Evolutionary conservation across 2,329 filamentous ascomycete genomes (phyloP), one percentile per base, ranked within the genome.

Genomic region (Scytalidium lignicola): DNA sequence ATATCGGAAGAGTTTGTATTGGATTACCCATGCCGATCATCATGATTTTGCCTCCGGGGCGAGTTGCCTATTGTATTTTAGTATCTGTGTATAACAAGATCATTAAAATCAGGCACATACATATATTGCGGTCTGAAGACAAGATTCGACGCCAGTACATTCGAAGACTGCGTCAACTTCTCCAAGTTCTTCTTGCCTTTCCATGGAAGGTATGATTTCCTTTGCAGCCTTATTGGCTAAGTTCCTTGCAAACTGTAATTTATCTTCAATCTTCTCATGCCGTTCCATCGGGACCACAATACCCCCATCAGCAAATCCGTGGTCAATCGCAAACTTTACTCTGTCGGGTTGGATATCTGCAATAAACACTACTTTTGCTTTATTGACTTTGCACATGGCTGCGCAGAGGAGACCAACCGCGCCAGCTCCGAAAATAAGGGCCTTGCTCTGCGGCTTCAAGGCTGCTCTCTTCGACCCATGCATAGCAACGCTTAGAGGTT

Each of bases 271-370:
- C 1, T 44, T 48, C 32, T 59, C 46, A 10, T 49, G 53, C 43
- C 61, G 51, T 47, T 61, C 61, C 61, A 64, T 64, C 4, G 63
- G 62, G 17, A 65, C 62, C 1, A 65, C 50, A 21, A 66, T 54
- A 20, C 56, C 58, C 1, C 42, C 52, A 48, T 65, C 61, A 2
- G 64, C 63, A 46, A 66, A 66, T 13, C 56, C 54, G 44, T 65
- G 61, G 23, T 51, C 20, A 4, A 63, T 50, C 40, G 93, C 92
- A 64, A 96, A 96, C 45, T 80, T 76, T 51, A 97, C 75, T n/a
- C 92, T 80, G 46, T 87, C 86, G 61, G 88, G 84, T 64, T 96
- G 90, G 62, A 97, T 95, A 67, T 97, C 93, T 8, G 92, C 96
- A 64, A 97, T 90, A 56, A 96, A 86, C 51, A 97, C 80, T 12